phyloP scores from a whole-genome alignment of 2,329 filamentous ascomycete species.

The Pseudopyricularia cyperi region DNA sequence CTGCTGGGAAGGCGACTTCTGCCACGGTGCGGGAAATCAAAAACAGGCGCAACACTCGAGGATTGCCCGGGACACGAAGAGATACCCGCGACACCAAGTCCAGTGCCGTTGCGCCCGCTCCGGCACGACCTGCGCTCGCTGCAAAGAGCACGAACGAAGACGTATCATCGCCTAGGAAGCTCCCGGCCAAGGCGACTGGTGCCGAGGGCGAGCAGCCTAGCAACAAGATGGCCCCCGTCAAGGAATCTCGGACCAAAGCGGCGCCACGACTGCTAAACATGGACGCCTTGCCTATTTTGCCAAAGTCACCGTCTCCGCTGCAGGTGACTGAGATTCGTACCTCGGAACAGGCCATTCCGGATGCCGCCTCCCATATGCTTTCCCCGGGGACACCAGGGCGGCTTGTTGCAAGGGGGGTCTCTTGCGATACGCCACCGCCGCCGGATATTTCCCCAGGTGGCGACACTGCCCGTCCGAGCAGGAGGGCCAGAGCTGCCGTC shows the following conservation, averaged over 20 bases:
- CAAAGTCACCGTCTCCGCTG: background rate
- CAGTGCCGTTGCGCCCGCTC: conserved; percentile 11
- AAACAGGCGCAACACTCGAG: conserved; percentile 30
- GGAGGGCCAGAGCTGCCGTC: conserved; percentile 53
- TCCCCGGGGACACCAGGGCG: conserved; percentile 37
- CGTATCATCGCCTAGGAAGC: conserved; percentile 45
- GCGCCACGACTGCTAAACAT: conserved; percentile 7
- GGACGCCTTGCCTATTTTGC: conserved; percentile 6
- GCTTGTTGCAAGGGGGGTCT: conserved; percentile 14
- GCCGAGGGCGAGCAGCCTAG: conserved; percentile 2
- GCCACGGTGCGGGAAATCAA: conserved; percentile 12
- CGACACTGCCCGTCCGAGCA: conserved; percentile 49
- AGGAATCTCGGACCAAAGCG: background rate
- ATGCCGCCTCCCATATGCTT: conserved; percentile 26
- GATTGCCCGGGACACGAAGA: conserved; percentile 26
- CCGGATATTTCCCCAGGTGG: conserved; percentile 39
- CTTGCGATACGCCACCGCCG: conserved; percentile 46
- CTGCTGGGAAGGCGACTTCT: conserved; percentile 14
- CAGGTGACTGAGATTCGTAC: background rate
- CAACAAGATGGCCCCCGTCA: background rate
- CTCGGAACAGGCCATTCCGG: conserved; percentile 9
- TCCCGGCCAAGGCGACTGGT: conserved; percentile 16
- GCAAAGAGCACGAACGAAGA: conserved; percentile 49
- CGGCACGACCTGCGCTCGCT: conserved; percentile 33
- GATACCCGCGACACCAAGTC: conserved; percentile 19